These are phyloP conservation scores for Cardiospermum halicacabum DNA, from an alignment of 345 rosid genomes.

Conservation along the genomic window DNA sequence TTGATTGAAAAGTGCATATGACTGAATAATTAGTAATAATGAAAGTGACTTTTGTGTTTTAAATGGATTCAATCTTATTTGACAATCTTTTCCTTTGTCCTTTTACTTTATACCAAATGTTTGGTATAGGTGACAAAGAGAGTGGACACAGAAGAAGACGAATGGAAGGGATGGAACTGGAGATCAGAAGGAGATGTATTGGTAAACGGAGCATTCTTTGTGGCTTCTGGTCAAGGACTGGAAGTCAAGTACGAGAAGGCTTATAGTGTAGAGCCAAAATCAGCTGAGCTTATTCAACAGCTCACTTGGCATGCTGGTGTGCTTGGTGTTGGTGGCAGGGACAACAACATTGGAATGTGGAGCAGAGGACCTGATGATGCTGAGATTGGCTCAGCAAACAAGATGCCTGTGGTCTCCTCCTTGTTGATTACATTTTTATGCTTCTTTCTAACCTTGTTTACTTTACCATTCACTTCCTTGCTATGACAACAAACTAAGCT, in stretches of 20 bases:
- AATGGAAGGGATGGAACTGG: constrained; percentile 95
- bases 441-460: constrained; percentile 26
- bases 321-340: constrained; percentile 84
- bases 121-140: constrained; percentile 84
- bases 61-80: too few relatives aligned
- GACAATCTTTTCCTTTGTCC: too few relatives aligned
- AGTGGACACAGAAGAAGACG: constrained; percentile 63
- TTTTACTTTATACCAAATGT: too few relatives aligned
- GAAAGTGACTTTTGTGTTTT: too few relatives aligned
- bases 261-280: constrained; percentile 84
- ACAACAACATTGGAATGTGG: constrained; percentile 85
- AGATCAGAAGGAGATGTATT: constrained; percentile 83
- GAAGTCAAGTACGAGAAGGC: constrained; percentile 88
- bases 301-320: constrained; percentile 63
- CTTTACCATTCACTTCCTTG: constrained; percentile 21
- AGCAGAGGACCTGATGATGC: constrained; percentile 45
- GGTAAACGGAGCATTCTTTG: constrained; percentile 92
- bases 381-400: constrained; percentile 32
- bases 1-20: neutral
- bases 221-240: constrained; percentile 68
- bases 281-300: constrained; percentile 58
- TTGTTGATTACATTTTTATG: constrained; percentile 25
- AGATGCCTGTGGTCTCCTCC: constrained; percentile 23
- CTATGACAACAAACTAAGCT: constrained; percentile 30
- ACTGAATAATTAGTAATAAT: too few relatives aligned